Evolutionary conservation across 371 early-diverging fungal genomes (phyloP), one percentile per base, ranked within the genome.

Genomic region (Mortierella sp.): DNA sequence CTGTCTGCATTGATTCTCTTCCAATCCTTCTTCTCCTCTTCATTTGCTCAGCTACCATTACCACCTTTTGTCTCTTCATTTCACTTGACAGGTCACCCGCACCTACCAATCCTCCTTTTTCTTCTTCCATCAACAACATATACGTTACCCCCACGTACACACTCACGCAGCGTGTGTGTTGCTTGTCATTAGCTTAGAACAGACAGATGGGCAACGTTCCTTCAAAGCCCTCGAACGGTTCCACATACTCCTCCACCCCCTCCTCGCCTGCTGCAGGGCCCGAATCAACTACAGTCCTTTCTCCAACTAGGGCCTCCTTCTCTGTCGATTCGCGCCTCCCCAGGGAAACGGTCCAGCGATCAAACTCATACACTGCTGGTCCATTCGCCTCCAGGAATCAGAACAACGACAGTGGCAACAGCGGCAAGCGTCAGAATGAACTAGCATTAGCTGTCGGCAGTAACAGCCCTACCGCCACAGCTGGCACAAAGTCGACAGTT

Each of bases 181-280:
- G n/a, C 44, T 19, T 44, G 15, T 19, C 44, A 44, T 8, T n/a
- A n/a, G n/a, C n/a, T 8, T 8, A 44, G 31, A 23, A 47, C 41
- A 53, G 27, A 58, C 67, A 66, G 57, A 73, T 64, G 68, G 75
- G 68, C 49, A 68, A 63, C 68, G 64, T 56, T 50, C 46, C 69
- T 42, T 73, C 73, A 53, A 73, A 73, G 39, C 51, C 47, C 21
- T 62, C 53, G 6, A 28, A 41, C n/a, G 42, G 34, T 30, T 28
- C 56, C 15, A 15, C 48, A n/a, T 24, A 37, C 28, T 57, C 58
- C 28, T 57, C 58, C 11, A 27, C 64, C 39, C 53, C 64, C 8
- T 30, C 46, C 26, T 44, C 49, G 34, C 49, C 59, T 31, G 49
- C 19, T 50, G 41, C 53, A 23, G 27, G n/a, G 8, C 34, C 50